Conservation (phyloP, 2,329 filamentous ascomycete genomes). For the Colletotrichum euphorbiae region DNA sequence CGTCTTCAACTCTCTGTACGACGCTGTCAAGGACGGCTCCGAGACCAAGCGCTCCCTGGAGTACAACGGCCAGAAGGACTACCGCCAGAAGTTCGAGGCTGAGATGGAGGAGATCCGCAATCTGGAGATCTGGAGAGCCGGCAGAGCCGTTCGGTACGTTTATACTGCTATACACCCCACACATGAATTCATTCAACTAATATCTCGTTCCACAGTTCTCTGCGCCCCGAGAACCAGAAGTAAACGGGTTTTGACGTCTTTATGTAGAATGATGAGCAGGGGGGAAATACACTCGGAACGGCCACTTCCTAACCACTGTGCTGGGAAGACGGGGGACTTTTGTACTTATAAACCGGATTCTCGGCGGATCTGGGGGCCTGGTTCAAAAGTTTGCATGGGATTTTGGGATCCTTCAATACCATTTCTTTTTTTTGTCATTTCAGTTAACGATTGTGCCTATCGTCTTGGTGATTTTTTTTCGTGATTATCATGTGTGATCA, state of each 20-base stretch:
- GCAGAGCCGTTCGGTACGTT: slow-evolving; percentile 90
- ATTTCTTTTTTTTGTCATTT: slow-evolving; percentile 34
- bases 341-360: slow-evolving; percentile 53
- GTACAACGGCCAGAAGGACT: slow-evolving; percentile 96
- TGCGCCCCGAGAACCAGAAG: slow-evolving; percentile 89
- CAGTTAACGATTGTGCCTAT: not conserved
- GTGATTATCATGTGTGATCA: slow-evolving; percentile 8
- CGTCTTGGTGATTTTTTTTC: no score
- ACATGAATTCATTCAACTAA: slow-evolving; percentile 39
- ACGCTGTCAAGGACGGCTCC: slow-evolving; percentile 87
- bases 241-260: slow-evolving; percentile 54
- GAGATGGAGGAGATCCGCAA: slow-evolving; percentile 99
- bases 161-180: not conserved
- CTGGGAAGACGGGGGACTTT: slow-evolving; percentile 40
- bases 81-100: slow-evolving; percentile 96
- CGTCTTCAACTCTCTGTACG: slow-evolving; percentile 97
- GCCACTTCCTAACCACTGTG: slow-evolving; percentile 37
- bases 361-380: slow-evolving; percentile 41
- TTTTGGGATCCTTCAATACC: slow-evolving; percentile 40
- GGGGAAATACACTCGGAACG: slow-evolving; percentile 28
- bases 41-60: slow-evolving; percentile 98
- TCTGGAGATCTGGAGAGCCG: slow-evolving; percentile 98
- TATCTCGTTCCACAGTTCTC: slow-evolving; percentile 61
- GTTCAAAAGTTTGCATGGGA: slow-evolving; percentile 43
- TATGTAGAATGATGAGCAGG: slow-evolving; percentile 34